Conservation (phyloP, 2,329 filamentous ascomycete genomes). For the Epichloe coenophiala region DNA sequence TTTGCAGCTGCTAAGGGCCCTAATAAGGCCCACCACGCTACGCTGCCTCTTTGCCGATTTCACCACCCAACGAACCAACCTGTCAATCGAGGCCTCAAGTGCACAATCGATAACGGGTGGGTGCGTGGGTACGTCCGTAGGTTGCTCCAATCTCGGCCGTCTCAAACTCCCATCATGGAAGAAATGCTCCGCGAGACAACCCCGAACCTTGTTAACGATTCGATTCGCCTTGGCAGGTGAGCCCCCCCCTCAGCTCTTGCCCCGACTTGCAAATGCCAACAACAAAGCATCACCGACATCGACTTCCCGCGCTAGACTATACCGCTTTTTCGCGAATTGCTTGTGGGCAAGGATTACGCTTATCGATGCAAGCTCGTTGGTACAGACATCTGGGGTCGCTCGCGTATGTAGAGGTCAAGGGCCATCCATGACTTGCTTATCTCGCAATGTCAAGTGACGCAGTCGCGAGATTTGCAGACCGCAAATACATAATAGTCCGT, state of each 20-base stretch:
- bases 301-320: not conserved
- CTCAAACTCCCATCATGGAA: not conserved
- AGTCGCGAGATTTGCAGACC: not conserved
- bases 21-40: no score
- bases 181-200: constrained; percentile 5
- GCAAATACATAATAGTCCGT: not conserved
- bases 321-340: not conserved
- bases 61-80: not conserved
- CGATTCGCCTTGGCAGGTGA: not conserved
- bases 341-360: not conserved
- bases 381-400: not conserved
- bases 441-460: not conserved
- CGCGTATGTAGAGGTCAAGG: not conserved
- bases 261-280: no score
- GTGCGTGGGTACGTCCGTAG: accelerated
- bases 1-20: not conserved
- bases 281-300: not conserved
- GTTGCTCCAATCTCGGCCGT: no score
- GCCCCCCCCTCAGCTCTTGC: no score
- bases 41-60: not conserved
- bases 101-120: constrained; percentile 1
- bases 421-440: no score
- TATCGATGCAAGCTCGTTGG: not conserved
- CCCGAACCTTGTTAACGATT: not conserved
- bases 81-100: constrained; percentile 3